Percentiles rank a stretch among this genome's conserved stretches.
Conservation (phyloP, 2,329 filamentous ascomycete genomes). For the Biscogniauxia sp. region DNA sequence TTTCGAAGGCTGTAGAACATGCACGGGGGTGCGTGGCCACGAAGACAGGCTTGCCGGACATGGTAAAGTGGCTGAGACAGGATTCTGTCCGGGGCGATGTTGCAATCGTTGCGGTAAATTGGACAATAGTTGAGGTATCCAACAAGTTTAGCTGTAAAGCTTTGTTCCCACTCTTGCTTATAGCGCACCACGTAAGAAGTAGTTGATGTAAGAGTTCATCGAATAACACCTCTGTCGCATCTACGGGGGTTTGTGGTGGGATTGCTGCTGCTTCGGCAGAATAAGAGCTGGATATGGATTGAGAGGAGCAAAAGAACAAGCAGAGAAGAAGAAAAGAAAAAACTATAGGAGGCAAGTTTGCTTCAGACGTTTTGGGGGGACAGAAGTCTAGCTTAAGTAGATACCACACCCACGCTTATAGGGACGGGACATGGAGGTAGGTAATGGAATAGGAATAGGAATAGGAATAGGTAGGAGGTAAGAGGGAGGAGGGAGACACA, state of each 20-base stretch:
- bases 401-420: not conserved
- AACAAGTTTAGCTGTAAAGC: constrained; percentile 4
- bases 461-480: not conserved
- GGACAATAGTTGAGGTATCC: not conserved
- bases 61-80: constrained; percentile 36
- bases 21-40: constrained; percentile 91
- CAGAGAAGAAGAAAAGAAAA: not conserved
- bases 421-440: too few species aligned
- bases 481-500: not conserved
- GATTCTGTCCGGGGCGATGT: constrained; percentile 14
- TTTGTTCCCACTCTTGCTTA: constrained; percentile 15
- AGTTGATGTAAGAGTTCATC: constrained; percentile 26
- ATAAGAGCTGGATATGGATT: too few species aligned
- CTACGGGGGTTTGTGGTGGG: not conserved
- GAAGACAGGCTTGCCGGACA: constrained; percentile 83
- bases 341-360: not conserved
- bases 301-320: not conserved
- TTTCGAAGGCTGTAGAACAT: constrained; percentile 95
- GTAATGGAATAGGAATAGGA: too few species aligned
- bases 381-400: too few species aligned
- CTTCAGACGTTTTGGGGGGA: not conserved
- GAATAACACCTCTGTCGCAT: constrained; percentile 22
- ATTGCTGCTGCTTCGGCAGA: too few species aligned
- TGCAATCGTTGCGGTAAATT: constrained; percentile 21
- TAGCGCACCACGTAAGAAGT: constrained; percentile 31